These are phyloP conservation scores for Xylariomycetidae sp. DNA, from an alignment of 2,329 filamentous ascomycete species.

Conservation along the genomic window DNA sequence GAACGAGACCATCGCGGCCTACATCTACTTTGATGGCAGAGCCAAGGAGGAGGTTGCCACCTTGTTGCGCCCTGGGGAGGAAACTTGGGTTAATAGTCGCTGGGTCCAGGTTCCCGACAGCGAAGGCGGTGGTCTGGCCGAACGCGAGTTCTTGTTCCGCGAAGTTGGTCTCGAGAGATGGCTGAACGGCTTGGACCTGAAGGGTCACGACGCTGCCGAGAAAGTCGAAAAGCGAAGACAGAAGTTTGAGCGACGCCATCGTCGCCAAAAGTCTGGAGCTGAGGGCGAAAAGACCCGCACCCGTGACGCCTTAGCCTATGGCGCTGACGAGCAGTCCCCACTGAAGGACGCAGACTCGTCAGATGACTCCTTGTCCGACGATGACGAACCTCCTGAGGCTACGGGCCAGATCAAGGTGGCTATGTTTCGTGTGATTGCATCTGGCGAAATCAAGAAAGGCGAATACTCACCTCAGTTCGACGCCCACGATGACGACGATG, in stretches of 20 bases:
- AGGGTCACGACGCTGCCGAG: conserved; percentile 84
- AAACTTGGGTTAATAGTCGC: conserved; percentile 97
- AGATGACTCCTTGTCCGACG: conserved; percentile 62
- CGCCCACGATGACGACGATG: conserved; percentile 90
- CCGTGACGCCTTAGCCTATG: conserved; percentile 68
- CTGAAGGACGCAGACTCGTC: conserved; percentile 67
- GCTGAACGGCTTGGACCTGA: conserved; percentile 93
- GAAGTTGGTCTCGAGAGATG: conserved; percentile 94
- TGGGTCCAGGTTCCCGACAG: conserved; percentile 93
- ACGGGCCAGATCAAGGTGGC: conserved; percentile 98
- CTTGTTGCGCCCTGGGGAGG: conserved; percentile 81
- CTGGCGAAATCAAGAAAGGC: conserved; percentile 93
- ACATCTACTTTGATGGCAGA: conserved; percentile 97
- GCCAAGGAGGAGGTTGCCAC: conserved; percentile 96
- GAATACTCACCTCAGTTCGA: conserved; percentile 98
- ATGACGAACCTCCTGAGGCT: conserved; percentile 87
- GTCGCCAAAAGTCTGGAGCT: conserved; percentile 49
- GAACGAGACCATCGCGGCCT: conserved; percentile 96
- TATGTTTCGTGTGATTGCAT: conserved; percentile 89
- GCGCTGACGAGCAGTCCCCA: conserved; percentile 66
- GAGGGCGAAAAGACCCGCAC: conserved; percentile 35
- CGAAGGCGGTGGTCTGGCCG: conserved; percentile 88
- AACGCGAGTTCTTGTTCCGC: conserved; percentile 94
- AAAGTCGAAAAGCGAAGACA: conserved; percentile 83
- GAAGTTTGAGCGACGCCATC: conserved; percentile 66